phyloP scores from a whole-genome alignment of 1,284 basidiomycete genomes.

The Athelia sp. region DNA sequence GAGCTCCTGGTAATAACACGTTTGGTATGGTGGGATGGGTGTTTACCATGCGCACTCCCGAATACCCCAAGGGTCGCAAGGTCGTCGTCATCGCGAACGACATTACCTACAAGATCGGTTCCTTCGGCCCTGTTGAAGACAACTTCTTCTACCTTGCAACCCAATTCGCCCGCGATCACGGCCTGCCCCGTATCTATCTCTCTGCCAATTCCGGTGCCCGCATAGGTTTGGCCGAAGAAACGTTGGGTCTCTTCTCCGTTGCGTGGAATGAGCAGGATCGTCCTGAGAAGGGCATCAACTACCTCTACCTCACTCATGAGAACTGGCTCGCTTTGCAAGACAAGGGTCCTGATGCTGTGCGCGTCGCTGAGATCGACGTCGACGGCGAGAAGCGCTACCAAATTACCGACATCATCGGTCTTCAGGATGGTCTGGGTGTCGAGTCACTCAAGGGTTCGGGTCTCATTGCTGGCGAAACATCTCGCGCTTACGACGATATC shows the following conservation, averaged over 20 bases:
- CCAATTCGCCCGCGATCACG: slow-evolving; percentile 85
- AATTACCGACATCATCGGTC: slow-evolving; percentile 95
- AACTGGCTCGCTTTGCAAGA: slow-evolving; percentile 81
- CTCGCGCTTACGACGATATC: slow-evolving; percentile 97
- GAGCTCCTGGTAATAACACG: slow-evolving; percentile 90
- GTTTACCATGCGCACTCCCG: slow-evolving; percentile 90
- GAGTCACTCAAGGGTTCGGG: slow-evolving; percentile 96
- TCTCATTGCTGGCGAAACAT: slow-evolving; percentile 98
- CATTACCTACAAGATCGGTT: slow-evolving; percentile 98
- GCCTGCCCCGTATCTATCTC: slow-evolving; percentile 92
- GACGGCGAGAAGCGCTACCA: slow-evolving; percentile 87
- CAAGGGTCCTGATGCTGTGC: slow-evolving; percentile 75
- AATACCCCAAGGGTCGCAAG: slow-evolving; percentile 86
- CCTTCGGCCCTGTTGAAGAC: slow-evolving; percentile 95
- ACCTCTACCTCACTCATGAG: slow-evolving; percentile 91
- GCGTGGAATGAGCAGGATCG: slow-evolving; percentile 82
- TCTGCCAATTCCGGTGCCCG: slow-evolving; percentile 99
- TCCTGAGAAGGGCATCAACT: slow-evolving; percentile 95
- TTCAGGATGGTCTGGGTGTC: slow-evolving; percentile 97
- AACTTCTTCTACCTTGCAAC: slow-evolving; percentile 96
- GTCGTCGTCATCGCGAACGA: slow-evolving; percentile 95
- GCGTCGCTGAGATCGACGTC: slow-evolving; percentile 82
- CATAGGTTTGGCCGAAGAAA: slow-evolving; percentile 94
- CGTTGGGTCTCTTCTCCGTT: slow-evolving; percentile 83
- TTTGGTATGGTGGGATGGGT: slow-evolving; percentile 99